Percentiles rank a stretch among this genome's conserved stretches.
Evolutionary conservation across 2,329 filamentous ascomycete genomes (phyloP).

Genomic region (Hymenoscyphus repandus): DNA sequence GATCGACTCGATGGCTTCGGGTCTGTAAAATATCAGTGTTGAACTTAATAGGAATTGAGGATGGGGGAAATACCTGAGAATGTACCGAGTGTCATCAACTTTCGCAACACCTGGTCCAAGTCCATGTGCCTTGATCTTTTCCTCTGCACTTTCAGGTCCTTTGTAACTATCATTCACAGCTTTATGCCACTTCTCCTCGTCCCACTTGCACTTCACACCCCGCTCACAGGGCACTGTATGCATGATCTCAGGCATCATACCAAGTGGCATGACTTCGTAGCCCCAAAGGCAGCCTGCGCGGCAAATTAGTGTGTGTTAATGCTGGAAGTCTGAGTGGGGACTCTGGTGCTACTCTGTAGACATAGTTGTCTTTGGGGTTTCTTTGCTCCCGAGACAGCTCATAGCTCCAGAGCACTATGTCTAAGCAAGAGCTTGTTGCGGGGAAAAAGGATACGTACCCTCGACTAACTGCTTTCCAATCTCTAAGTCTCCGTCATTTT

Average conservation of each 20-base stretch:
- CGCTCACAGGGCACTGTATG: slow-evolving; percentile 32
- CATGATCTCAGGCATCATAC: slow-evolving; percentile 54
- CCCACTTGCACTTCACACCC: slow-evolving; percentile 14
- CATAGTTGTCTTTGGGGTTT: no score
- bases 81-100: slow-evolving; percentile 7
- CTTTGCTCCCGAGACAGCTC: no score
- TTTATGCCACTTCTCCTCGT: slow-evolving; percentile 45
- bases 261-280: slow-evolving; percentile 49
- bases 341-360: no score
- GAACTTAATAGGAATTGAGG: neutral
- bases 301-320: no score
- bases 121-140: neutral
- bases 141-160: neutral
- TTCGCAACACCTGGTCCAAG: slow-evolving; percentile 1
- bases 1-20: slow-evolving; percentile 62
- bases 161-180: neutral
- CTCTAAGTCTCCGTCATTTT: slow-evolving; percentile 45
- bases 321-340: no score
- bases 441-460: no score
- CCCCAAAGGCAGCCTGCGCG: slow-evolving; percentile 59
- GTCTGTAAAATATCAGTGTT: slow-evolving; percentile 30
- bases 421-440: no score
- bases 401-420: no score
- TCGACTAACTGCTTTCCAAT: slow-evolving; percentile 51
- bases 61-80: neutral